Conservation (phyloP, 2,329 filamentous ascomycete genomes). For the Botrytis byssoidea region DNA sequence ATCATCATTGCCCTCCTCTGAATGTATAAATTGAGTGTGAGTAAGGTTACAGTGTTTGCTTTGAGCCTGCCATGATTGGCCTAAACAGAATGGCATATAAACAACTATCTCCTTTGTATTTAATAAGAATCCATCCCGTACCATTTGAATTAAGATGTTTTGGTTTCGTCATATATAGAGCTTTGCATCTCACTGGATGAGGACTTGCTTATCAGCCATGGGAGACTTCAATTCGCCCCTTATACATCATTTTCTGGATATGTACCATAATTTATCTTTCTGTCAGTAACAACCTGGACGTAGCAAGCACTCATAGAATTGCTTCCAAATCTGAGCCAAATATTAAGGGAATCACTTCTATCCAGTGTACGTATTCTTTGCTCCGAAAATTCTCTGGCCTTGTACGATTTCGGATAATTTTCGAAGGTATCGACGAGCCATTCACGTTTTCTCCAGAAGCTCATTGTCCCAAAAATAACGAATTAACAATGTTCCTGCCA, state of each 20-base stretch:
- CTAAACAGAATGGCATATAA: too few relatives aligned
- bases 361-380: fast-evolving
- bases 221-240: too few relatives aligned
- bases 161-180: not conserved
- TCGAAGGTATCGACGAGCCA: not conserved
- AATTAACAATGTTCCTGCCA: fast-evolving
- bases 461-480: not conserved
- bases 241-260: not conserved
- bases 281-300: not conserved
- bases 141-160: not conserved
- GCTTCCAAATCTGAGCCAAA: too few relatives aligned
- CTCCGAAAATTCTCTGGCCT: fast-evolving
- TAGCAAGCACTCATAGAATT: not conserved
- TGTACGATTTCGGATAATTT: not conserved
- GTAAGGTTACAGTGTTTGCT: too few relatives aligned
- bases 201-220: too few relatives aligned
- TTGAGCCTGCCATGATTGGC: too few relatives aligned
- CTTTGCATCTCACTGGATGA: too few relatives aligned
- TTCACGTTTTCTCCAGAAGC: not conserved
- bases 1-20: not conserved
- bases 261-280: too few relatives aligned
- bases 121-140: fast-evolving
- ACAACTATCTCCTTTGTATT: not conserved
- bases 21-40: not conserved
- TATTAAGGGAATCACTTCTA: not conserved